Conservation (phyloP, 805 yeast genomes). For the Zygosaccharomyces bisporus region DNA sequence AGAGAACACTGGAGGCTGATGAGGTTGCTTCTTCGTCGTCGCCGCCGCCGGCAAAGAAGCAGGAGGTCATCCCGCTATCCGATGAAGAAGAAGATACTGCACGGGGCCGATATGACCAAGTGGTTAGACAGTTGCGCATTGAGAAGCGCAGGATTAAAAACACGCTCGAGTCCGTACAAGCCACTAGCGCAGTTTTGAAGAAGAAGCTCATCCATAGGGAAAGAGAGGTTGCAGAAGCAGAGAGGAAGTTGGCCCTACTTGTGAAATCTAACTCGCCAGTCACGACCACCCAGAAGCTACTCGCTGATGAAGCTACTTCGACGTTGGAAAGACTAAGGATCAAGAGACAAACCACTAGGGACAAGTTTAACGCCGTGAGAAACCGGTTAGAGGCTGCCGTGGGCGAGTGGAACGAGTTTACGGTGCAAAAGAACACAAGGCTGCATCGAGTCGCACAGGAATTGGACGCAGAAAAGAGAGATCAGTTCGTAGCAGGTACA, state of each 20-base stretch:
- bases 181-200: conserved; percentile 21
- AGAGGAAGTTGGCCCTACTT: conserved; percentile 12
- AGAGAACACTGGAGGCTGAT: conserved; percentile 4
- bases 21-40: conserved; percentile 3
- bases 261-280: conserved; percentile 2
- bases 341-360: conserved; percentile 19
- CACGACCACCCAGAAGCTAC: conserved; percentile 18
- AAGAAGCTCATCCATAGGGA: conserved; percentile 28
- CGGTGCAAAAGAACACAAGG: conserved; percentile 15
- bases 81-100: conserved; percentile 4
- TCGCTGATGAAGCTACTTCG: conserved; percentile 17
- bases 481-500: conserved; percentile 10
- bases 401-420: conserved; percentile 14
- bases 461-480: conserved; percentile 22
- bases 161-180: conserved; percentile 16
- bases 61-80: conserved; percentile 5
- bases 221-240: conserved; percentile 18
- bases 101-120: conserved; percentile 1
- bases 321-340: conserved; percentile 12
- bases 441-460: conserved; percentile 20
- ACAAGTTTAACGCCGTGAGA: conserved; percentile 20
- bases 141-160: conserved; percentile 10
- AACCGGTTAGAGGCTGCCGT: conserved; percentile 11
- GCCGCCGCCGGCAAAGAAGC: conserved; percentile 5
- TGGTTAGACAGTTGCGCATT: conserved; percentile 1